phyloP scores from a whole-genome alignment of 1,284 basidiomycete species.

The Trichosporon ovoides region DNA sequence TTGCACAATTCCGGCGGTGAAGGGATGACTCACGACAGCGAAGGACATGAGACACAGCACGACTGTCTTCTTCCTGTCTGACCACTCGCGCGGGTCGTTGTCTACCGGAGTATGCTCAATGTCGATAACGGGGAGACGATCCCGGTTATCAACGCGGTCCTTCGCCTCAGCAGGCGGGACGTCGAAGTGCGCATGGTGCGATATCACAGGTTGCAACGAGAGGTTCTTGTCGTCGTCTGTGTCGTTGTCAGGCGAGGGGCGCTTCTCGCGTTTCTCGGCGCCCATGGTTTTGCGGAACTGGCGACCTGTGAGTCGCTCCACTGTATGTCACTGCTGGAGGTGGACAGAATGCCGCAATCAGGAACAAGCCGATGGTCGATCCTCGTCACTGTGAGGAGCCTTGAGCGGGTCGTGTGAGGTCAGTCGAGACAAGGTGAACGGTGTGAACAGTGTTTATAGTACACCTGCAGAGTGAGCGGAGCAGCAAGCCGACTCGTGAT shows the following conservation, averaged over 20 bases:
- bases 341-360: no score
- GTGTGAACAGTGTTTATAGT: no score
- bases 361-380: no score
- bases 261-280: background rate
- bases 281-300: no score
- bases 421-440: no score
- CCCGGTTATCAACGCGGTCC: background rate
- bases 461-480: no score
- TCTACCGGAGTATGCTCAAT: constrained; percentile 64
- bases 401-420: no score
- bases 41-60: constrained; percentile 36
- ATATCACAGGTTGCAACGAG: background rate
- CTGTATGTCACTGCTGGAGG: no score
- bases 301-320: no score
- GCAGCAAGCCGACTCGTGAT: no score
- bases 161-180: constrained; percentile 15
- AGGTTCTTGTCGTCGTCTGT: background rate
- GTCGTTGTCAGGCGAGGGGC: background rate
- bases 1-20: no score
- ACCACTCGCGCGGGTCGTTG: constrained; percentile 76
- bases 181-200: constrained; percentile 26
- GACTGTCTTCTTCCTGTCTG: constrained; percentile 56
- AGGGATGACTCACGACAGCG: constrained; percentile 41
- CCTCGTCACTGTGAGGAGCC: no score
- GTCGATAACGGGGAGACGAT: constrained; percentile 47